Conservation (phyloP, 192 early-diverging fungal genomes). For the Globomyces pollinis-pini region DNA sequence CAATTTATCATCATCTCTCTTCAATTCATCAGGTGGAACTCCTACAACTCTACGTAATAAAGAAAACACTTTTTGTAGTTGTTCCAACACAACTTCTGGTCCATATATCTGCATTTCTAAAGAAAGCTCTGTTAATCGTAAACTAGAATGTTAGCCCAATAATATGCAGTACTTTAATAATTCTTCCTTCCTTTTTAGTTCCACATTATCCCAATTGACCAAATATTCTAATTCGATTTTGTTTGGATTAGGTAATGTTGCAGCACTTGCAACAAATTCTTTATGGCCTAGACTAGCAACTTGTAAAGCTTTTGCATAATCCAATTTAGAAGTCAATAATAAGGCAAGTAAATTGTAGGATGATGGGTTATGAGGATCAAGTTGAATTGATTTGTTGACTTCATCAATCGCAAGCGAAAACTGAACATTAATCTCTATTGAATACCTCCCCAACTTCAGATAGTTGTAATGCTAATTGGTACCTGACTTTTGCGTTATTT, state of each 20-base stretch:
- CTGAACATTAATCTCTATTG: conserved; percentile 14
- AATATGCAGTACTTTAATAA: conserved; percentile 29
- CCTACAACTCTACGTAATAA: conserved; percentile 18
- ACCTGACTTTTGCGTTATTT: conserved; percentile 21
- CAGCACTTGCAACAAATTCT: background rate
- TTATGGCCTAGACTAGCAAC: conserved; percentile 36
- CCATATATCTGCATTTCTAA: conserved; percentile 28
- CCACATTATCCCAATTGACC: conserved; percentile 20
- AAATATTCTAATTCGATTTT: conserved; percentile 11
- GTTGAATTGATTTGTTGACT: conserved; percentile 24
- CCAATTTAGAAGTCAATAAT: conserved; percentile 25
- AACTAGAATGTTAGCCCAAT: background rate
- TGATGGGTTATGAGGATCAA: conserved; percentile 19
- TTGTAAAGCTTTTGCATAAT: conserved; percentile 30
- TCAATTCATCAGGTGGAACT: conserved; percentile 5
- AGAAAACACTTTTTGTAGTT: conserved; percentile 23
- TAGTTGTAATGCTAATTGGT: conserved; percentile 37
- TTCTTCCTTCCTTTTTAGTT: conserved; percentile 20
- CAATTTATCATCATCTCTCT: background rate
- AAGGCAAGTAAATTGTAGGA: conserved; percentile 45
- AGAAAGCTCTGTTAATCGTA: conserved; percentile 27
- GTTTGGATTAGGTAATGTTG: background rate
- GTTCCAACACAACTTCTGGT: conserved; percentile 26
- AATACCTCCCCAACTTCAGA: conserved; percentile 45
- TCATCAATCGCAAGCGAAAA: conserved; percentile 27